A percentile compares a stretch with the other conserved stretches of the same genome.
Evolutionary conservation across 179 eudicot species (phyloP).

Genomic region (Corrigiola litoralis): DNA sequence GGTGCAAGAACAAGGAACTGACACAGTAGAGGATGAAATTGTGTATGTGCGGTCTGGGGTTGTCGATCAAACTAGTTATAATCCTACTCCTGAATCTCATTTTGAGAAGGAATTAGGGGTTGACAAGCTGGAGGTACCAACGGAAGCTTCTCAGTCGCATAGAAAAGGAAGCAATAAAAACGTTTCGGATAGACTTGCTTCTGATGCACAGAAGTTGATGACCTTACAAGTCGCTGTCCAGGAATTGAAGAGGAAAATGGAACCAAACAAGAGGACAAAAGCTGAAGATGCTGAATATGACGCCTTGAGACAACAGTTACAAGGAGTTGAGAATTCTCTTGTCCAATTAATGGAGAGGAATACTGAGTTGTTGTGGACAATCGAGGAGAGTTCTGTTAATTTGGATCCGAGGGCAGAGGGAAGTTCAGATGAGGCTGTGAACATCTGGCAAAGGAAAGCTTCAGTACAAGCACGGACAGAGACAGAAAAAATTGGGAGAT

Average conservation of each 20-base stretch:
- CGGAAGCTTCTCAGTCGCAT: conserved; percentile 18
- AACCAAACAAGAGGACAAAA: conserved; percentile 43
- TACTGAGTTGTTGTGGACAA: conserved; percentile 37
- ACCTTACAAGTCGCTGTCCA: conserved; percentile 50
- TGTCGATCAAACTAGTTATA: conserved; percentile 17
- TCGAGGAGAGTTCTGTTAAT: conserved; percentile 39
- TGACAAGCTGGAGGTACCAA: conserved; percentile 55
- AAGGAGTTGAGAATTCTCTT: conserved; percentile 56
- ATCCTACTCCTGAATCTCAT: conserved; percentile 44
- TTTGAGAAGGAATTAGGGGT: conserved; percentile 67
- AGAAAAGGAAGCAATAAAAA: conserved; percentile 38
- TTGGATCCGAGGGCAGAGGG: conserved; percentile 21
- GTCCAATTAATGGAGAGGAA: conserved; percentile 58
- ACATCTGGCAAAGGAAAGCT: conserved; percentile 31
- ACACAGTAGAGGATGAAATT: conserved; percentile 25
- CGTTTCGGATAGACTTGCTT: conserved; percentile 52
- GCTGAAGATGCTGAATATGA: conserved; percentile 42
- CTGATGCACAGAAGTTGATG: conserved; percentile 63
- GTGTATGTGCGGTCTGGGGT: conserved; percentile 22
- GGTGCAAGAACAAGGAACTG: conserved; percentile 29
- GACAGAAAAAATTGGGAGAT: conserved; percentile 59
- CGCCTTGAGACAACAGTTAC: conserved; percentile 53
- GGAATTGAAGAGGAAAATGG: conserved; percentile 53
- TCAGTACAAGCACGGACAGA: conserved; percentile 63
- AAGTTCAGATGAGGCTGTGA: conserved; percentile 33